Conservation (phyloP, 805 yeast species). For the Millerozyma acaciae region DNA sequence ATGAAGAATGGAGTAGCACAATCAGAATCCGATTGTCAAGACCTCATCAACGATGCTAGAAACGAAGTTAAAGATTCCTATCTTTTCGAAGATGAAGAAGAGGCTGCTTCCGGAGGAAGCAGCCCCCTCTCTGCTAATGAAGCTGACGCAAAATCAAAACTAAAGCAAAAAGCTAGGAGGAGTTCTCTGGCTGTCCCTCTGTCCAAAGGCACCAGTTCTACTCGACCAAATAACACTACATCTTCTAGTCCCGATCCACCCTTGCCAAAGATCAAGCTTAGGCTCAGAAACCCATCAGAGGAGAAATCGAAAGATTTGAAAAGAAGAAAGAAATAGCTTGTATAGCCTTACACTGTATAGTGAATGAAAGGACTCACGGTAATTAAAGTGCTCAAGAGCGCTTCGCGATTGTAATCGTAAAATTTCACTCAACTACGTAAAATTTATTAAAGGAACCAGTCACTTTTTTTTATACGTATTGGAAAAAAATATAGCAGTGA, state of each 20-base stretch:
- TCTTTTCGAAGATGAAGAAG: constrained; percentile 38
- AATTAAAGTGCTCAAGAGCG: too few species aligned
- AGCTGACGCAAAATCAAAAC: constrained; percentile 6
- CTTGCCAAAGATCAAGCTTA: constrained; percentile 11
- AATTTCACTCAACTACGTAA: too few species aligned
- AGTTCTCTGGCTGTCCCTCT: constrained; percentile 21
- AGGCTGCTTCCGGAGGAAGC: constrained; percentile 6
- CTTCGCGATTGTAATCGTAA: too few species aligned
- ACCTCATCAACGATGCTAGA: constrained; percentile 30
- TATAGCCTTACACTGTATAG: too few species aligned
- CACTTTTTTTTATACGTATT: too few species aligned
- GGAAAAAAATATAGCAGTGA: too few species aligned
- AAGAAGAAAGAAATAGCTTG: constrained; percentile 1
- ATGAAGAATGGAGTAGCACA: constrained; percentile 31
- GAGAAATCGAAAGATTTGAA: constrained; percentile 3
- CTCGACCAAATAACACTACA: background rate
- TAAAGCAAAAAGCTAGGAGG: constrained; percentile 25
- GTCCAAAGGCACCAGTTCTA: constrained; percentile 1
- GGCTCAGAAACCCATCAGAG: constrained; percentile 5
- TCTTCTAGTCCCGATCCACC: constrained; percentile 1
- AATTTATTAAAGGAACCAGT: too few species aligned
- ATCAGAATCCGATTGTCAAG: constrained; percentile 25
- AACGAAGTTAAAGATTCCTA: constrained; percentile 30
- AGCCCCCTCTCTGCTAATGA: constrained; percentile 6
- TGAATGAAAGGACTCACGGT: too few species aligned